Evolutionary conservation across 306 rosid species (phyloP).

Genomic region (Cucurbita moschata): DNA sequence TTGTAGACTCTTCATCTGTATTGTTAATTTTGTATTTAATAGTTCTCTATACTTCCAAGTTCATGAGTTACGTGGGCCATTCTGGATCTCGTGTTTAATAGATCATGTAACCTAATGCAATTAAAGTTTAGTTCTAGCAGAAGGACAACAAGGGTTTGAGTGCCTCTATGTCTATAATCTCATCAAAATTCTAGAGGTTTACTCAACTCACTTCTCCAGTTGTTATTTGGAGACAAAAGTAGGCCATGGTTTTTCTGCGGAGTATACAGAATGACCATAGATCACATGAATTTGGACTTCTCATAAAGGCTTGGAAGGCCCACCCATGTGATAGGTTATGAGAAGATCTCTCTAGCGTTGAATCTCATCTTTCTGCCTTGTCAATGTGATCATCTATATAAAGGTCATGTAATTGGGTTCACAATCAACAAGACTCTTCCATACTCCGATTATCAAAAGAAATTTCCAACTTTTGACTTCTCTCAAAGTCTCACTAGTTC

Average conservation of each 20-base stretch:
- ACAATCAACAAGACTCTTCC: constrained; percentile 1
- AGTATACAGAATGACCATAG: background rate
- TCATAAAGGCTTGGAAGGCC: background rate
- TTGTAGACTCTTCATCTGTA: background rate
- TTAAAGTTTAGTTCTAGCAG: background rate
- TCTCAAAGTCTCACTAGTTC: background rate
- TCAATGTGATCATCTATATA: background rate
- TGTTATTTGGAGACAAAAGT: background rate
- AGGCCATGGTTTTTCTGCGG: background rate
- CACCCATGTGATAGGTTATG: constrained; percentile 5
- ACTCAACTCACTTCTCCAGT: background rate
- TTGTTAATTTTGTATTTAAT: no score
- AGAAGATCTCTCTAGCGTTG: background rate
- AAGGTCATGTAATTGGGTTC: background rate
- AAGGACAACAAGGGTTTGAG: background rate
- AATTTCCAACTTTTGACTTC: background rate
- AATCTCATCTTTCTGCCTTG: background rate
- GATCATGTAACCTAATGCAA: background rate
- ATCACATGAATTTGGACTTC: background rate
- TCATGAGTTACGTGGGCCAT: no score
- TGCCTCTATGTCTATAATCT: background rate
- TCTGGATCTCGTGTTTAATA: no score
- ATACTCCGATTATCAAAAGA: background rate
- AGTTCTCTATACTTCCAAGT: no score
- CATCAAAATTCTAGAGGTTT: background rate